Evolutionary conservation across 768 basidiomycete genomes (phyloP), one percentile per base, ranked within the genome.

Genomic region (Russula dissimulans): DNA sequence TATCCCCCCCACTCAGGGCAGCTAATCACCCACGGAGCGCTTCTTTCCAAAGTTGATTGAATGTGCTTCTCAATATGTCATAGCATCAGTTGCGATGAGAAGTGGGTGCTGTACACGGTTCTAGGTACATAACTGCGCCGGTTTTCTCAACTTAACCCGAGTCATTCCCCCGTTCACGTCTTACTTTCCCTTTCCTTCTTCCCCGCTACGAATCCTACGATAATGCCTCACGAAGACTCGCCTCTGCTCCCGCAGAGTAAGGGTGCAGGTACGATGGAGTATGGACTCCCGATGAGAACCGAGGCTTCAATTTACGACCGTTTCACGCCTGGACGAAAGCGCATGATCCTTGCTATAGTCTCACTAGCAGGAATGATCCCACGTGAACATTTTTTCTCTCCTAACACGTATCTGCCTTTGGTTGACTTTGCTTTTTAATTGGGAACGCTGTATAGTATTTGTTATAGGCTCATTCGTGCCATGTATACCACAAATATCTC

Each of bases 401-500:
- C 22, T 4, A 15, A n/a, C 10, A 34, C 34, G n/a, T n/a, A 3
- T n/a, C 5, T 41, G 39, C 29, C 34, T 45, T 44, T 42, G 43
- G 41, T 39, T 53, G 5, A 46, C 47, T 14, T n/a, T 2, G n/a
- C 5, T 22, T 36, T 15, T 65, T 36, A 15, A 48, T 1, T 56
- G 53, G 42, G 41, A 32, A 31, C 7, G 11, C 4, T 5, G 15
- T 18, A 32, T 41, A 91, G 89, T 86, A 41, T 83, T 91, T 60
- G 81, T 86, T 0, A 74, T 81, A 7, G 84, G 81, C 0, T 81
- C 81, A 0, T 89, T 91, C 69, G 77, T 89, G 3, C 89, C 89
- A 0, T 82, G 83, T 0, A 86, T 91, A 57, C 87, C 88, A 0
- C 79, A 86, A 52, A 83, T 93, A 47, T 82, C 89, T 8, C 71